Conservation (phyloP, 805 yeast genomes). For the Sugiyamaella boreocaroliniensis region DNA sequence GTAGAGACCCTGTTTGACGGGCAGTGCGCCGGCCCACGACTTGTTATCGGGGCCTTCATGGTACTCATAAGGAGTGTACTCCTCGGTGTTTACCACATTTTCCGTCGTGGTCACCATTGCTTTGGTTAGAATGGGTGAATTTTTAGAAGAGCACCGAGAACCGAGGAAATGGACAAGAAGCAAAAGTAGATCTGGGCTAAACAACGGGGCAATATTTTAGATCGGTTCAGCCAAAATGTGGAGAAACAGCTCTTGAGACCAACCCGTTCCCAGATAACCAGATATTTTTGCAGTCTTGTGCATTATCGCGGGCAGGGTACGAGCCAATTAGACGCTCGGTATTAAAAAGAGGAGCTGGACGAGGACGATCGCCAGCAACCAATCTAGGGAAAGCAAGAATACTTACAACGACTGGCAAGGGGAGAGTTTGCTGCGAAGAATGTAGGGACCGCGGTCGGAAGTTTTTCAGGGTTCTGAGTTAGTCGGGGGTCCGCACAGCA, state of each 20-base stretch:
- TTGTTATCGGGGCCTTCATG: constrained; percentile 71
- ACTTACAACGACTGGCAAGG: neutral
- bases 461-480: neutral
- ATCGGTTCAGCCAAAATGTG: neutral
- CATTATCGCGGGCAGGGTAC: neutral
- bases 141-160: neutral
- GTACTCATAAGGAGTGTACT: constrained; percentile 45
- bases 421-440: neutral
- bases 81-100: constrained; percentile 14
- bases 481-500: neutral
- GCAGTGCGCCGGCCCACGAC: constrained; percentile 90
- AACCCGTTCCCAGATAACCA: neutral
- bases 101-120: constrained; percentile 2
- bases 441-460: neutral
- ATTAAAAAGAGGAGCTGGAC: neutral
- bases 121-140: neutral
- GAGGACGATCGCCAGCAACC: neutral
- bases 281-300: neutral
- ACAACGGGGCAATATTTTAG: neutral
- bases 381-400: neutral
- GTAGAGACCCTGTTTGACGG: constrained; percentile 80
- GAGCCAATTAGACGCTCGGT: neutral
- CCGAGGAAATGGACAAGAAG: neutral
- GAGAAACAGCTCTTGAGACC: neutral
- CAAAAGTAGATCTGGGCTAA: neutral